phyloP scores from a whole-genome alignment of 805 yeast genomes.

The Kazachstania kunashirensis region DNA sequence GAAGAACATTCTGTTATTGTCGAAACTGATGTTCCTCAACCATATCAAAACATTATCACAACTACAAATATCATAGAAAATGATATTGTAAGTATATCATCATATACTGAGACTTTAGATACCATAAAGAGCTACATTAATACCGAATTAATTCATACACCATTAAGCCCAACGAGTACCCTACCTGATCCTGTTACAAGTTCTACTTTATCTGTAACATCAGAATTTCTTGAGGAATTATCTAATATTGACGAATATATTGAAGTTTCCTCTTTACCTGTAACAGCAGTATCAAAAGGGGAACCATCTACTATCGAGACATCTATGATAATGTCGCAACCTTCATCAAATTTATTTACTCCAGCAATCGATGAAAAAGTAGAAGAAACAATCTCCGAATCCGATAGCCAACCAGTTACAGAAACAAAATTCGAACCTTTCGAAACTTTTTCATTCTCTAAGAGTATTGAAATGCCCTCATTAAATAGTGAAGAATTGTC shows the following conservation, averaged over 20 bases:
- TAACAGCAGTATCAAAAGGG: neutral
- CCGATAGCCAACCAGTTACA: too few relatives aligned
- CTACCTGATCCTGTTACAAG: too few relatives aligned
- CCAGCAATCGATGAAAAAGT: too few relatives aligned
- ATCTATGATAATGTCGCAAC: too few relatives aligned
- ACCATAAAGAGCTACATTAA: neutral
- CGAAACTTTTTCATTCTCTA: neutral
- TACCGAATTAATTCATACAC: neutral
- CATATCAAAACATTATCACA: slow-evolving; percentile 8
- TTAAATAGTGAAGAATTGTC: neutral
- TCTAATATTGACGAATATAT: neutral
- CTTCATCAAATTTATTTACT: too few relatives aligned
- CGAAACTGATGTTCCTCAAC: slow-evolving; percentile 2
- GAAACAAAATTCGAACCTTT: neutral
- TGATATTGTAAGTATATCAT: slow-evolving; percentile 1
- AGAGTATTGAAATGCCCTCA: neutral
- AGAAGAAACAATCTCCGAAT: too few relatives aligned
- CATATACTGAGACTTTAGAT: neutral
- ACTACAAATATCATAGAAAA: neutral
- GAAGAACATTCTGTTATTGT: slow-evolving; percentile 5
- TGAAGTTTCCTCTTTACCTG: neutral
- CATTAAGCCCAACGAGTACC: too few relatives aligned
- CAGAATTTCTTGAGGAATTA: too few relatives aligned
- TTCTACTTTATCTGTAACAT: too few relatives aligned
- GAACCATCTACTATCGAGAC: neutral